Evolutionary conservation across 768 basidiomycete species (phyloP).

Genomic region (Kwoniella heveanensis): DNA sequence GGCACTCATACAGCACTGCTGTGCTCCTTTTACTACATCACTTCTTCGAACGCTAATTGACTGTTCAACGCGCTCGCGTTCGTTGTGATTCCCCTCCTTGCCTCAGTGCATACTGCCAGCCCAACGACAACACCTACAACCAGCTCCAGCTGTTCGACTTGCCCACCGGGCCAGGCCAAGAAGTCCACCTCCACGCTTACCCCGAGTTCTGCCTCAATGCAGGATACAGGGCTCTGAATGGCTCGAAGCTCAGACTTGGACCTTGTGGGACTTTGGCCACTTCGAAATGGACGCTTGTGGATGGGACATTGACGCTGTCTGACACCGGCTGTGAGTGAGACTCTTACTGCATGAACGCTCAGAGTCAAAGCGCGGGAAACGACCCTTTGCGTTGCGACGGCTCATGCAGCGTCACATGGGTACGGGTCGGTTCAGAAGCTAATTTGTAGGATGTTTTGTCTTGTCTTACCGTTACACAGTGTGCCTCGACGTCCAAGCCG

Average conservation of each 20-base stretch:
- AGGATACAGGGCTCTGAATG: slow-evolving; percentile 1
- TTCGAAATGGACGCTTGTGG: slow-evolving; percentile 2
- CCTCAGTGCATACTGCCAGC: slow-evolving; percentile 18
- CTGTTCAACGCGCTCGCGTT: no score
- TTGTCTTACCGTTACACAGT: neutral
- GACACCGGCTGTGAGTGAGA: neutral
- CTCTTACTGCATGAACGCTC: no score
- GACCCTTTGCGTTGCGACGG: no score
- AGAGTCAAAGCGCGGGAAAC: no score
- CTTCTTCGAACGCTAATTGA: no score
- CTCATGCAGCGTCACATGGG: no score
- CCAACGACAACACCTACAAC: neutral
- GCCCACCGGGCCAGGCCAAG: slow-evolving; percentile 2
- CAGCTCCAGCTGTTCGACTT: slow-evolving; percentile 7
- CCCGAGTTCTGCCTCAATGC: slow-evolving; percentile 6
- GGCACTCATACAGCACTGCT: no score
- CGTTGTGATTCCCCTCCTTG: no score
- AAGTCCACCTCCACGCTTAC: slow-evolving; percentile 1
- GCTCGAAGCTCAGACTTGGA: neutral
- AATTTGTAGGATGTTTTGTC: no score
- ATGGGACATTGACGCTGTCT: neutral
- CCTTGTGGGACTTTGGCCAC: neutral
- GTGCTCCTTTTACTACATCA: no score
- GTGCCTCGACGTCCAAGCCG: slow-evolving; percentile 11
- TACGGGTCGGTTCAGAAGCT: no score